These are phyloP conservation scores for Eimeria acervulina DNA, from an alignment of 169 alveolate genomes.

Conservation along the genomic window DNA sequence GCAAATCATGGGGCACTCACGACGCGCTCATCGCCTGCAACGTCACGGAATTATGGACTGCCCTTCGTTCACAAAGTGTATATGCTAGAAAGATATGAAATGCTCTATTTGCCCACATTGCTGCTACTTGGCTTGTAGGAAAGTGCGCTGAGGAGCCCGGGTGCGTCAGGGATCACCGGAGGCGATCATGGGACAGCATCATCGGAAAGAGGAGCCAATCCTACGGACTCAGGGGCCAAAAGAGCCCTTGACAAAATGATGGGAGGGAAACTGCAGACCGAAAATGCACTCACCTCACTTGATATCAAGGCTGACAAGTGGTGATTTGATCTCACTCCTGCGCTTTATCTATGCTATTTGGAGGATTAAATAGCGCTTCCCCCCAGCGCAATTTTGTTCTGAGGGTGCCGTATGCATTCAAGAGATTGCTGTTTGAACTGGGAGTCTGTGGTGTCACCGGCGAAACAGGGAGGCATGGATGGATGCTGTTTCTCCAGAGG, in stretches of 20 bases:
- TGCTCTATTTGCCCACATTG: background rate
- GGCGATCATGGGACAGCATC: conserved; percentile 4
- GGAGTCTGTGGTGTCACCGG: background rate
- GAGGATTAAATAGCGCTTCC: background rate
- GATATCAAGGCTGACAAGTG: conserved; percentile 72
- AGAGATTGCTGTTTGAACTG: background rate
- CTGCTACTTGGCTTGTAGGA: background rate
- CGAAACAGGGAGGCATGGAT: conserved; percentile 83
- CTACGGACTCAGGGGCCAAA: conserved; percentile 66
- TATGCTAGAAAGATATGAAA: background rate
- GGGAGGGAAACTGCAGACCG: conserved; percentile 80
- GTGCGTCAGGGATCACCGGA: background rate
- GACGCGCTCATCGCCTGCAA: background rate
- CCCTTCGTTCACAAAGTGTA: background rate
- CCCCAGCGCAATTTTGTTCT: background rate
- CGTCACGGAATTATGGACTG: background rate
- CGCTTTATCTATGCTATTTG: background rate
- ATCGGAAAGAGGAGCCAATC: background rate
- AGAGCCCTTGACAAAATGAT: conserved; percentile 82
- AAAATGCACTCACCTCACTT: conserved; percentile 65
- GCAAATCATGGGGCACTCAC: background rate
- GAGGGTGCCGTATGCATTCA: background rate
- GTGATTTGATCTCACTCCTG: background rate
- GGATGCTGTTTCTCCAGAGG: conserved; percentile 75
- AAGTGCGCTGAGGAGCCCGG: conserved; percentile 20